phyloP scores from a whole-genome alignment of 2,329 filamentous ascomycete genomes.

The Talaromyces albobiverticillius region DNA sequence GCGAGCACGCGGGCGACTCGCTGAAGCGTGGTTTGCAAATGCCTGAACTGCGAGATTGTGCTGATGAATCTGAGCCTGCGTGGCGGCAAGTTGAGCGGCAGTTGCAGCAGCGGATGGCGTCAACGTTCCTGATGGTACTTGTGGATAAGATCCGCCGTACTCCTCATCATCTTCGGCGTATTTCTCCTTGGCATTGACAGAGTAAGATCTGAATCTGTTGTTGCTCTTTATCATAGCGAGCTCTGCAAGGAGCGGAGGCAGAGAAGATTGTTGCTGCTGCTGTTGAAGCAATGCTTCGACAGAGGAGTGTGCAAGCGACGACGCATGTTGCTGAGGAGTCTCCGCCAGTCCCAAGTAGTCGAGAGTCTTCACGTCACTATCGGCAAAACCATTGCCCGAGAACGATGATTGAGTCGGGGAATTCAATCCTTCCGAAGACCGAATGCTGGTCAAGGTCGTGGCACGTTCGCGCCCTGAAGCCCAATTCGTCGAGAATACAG shows the following conservation, averaged over 20 bases:
- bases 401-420: conserved; percentile 85
- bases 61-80: conserved; percentile 71
- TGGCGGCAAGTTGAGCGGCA: conserved; percentile 58
- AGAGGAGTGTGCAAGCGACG: conserved; percentile 64
- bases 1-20: conserved; percentile 78
- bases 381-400: conserved; percentile 77
- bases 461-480: conserved; percentile 75
- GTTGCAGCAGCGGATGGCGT: conserved; percentile 57
- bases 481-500: conserved; percentile 86
- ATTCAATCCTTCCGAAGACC: conserved; percentile 79
- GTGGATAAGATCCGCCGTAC: conserved; percentile 59
- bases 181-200: conserved; percentile 97
- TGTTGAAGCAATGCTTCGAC: conserved; percentile 50
- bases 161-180: conserved; percentile 87
- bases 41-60: conserved; percentile 93
- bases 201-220: conserved; percentile 93
- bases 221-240: conserved; percentile 73
- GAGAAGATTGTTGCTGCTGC: conserved; percentile 44
- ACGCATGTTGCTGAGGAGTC: conserved; percentile 76
- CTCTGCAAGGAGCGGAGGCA: conserved; percentile 68
- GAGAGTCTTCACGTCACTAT: conserved; percentile 87
- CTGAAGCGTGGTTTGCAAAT: conserved; percentile 79
- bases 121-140: conserved; percentile 57
- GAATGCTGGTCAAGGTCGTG: conserved; percentile 84
- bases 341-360: conserved; percentile 95